Evolutionary conservation across 441 rosid genomes (phyloP), one percentile per base, ranked within the genome.

Genomic region (Theobroma grandiflorum): DNA sequence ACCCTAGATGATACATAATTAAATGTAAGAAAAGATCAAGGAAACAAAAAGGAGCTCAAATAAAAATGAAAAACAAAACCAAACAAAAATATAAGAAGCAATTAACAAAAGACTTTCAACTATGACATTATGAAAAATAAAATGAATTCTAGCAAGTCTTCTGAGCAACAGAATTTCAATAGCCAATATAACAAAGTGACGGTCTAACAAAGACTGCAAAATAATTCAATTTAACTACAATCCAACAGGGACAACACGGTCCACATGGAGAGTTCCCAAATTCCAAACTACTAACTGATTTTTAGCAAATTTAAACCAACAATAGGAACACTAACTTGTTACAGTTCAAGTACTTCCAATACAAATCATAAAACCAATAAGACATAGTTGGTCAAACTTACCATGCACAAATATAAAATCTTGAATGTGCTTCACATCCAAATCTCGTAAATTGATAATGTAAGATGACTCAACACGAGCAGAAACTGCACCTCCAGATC

Each of bases 361-460:
- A 68, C 69, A 66, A 26, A 62, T 16, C 73, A 52, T 38, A 22
- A 75, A 71, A 70, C 26, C 9, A 79, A 55, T 55, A 33, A 79
- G 57, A 82, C 49, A 62, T 45, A 76, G 80, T 47, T 61, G 61
- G 79, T 75, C 80, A 78, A 64, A 80, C 97, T 83, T 84, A 97
- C 99, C 99, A 79, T 94, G 92, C 52, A 95, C 89, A 85, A 97
- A 97, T 85, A 97, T 87, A 82, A 97, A 95, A 87, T 97, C 99
- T 88, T 95, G 95, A 67, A 95, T 88, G 78, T 97, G 99, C 89
- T 91, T 95, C 94, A 97, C 87, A 77, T 88, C 96, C 86, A 94
- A 84, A 83, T 95, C 99, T 72, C 95, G 93, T 83, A 97, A 88
- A 84, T 87, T 93, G 83, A 97, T 88, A 37, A 92, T 87, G 84